A percentile compares a stretch with the other conserved stretches of the same genome.
Conservation (phyloP, 2,329 filamentous ascomycete genomes). For the Colletotrichum theobromicola region DNA sequence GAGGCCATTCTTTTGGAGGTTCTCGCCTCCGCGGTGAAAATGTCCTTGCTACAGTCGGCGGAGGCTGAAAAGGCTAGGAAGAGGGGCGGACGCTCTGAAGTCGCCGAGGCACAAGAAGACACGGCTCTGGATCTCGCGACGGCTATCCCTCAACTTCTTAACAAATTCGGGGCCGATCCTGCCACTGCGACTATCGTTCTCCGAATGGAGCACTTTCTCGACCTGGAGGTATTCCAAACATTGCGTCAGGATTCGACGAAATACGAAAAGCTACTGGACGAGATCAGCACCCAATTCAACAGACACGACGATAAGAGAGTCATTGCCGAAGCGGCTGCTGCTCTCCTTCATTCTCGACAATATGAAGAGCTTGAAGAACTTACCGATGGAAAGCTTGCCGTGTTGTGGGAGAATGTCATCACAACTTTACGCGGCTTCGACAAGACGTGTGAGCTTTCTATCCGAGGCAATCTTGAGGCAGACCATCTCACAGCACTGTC, state of each 20-base stretch:
- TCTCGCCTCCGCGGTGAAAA: conserved; percentile 80
- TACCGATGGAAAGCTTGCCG: conserved; percentile 78
- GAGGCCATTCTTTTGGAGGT: conserved; percentile 88
- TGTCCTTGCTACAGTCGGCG: conserved; percentile 68
- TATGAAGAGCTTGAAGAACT: conserved; percentile 90
- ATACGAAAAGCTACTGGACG: conserved; percentile 82
- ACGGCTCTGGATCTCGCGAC: conserved; percentile 78
- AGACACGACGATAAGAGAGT: conserved; percentile 89
- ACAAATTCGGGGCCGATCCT: conserved; percentile 90
- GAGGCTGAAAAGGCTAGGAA: conserved; percentile 69
- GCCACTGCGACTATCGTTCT: conserved; percentile 86
- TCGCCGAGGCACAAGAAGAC: conserved; percentile 76
- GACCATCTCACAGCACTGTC: conserved; percentile 72
- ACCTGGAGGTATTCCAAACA: conserved; percentile 87
- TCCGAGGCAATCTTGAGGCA: conserved; percentile 70
- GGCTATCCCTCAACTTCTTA: conserved; percentile 84
- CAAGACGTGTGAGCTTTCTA: conserved; percentile 73
- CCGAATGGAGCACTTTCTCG: conserved; percentile 83
- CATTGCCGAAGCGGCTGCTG: conserved; percentile 80
- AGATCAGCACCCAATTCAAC: conserved; percentile 92
- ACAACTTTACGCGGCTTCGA: conserved; percentile 75
- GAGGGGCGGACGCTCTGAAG: conserved; percentile 65
- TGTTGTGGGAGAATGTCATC: conserved; percentile 85
- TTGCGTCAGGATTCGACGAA: conserved; percentile 84
- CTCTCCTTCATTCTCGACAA: conserved; percentile 82